Evolutionary conservation across 1,139 yeast genomes (phyloP).

Genomic region (Pneumocystis oryctolagi): DNA sequence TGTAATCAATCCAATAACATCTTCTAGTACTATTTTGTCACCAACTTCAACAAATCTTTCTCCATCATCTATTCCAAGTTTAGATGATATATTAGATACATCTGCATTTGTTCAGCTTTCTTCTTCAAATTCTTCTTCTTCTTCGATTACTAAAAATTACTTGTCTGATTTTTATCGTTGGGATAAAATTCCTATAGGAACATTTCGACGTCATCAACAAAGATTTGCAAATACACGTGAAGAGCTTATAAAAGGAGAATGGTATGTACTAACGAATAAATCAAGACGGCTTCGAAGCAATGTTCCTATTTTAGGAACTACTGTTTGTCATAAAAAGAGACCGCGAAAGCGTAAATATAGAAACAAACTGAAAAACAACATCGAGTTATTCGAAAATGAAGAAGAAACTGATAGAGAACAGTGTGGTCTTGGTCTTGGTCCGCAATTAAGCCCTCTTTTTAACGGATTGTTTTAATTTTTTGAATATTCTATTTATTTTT

Average conservation of each 20-base stretch:
- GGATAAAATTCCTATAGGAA: not conserved
- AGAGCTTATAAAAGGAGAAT: not conserved
- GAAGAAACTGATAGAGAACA: not conserved
- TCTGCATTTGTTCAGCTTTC: slow-evolving; percentile 1
- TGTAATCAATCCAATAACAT: not conserved
- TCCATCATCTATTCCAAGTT: not conserved
- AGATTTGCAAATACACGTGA: not conserved
- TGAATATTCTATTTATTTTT: not conserved
- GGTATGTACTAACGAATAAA: not conserved
- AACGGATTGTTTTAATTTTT: not conserved
- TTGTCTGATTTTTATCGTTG: not conserved
- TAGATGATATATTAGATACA: not conserved
- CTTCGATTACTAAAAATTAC: not conserved
- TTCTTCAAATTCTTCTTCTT: not conserved
- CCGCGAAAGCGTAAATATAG: not conserved
- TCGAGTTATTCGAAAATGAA: not conserved
- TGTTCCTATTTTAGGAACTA: not conserved
- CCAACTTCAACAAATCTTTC: not conserved
- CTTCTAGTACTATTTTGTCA: not conserved
- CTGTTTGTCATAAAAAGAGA: not conserved
- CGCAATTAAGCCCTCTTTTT: not conserved
- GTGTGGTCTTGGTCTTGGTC: not conserved
- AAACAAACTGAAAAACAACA: not conserved
- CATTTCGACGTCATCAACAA: not conserved
- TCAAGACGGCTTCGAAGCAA: not conserved